A percentile compares a stretch with the other conserved stretches of the same genome.
phyloP scores from a whole-genome alignment of 2,329 filamentous ascomycete genomes.

The Alternaria rosae region DNA sequence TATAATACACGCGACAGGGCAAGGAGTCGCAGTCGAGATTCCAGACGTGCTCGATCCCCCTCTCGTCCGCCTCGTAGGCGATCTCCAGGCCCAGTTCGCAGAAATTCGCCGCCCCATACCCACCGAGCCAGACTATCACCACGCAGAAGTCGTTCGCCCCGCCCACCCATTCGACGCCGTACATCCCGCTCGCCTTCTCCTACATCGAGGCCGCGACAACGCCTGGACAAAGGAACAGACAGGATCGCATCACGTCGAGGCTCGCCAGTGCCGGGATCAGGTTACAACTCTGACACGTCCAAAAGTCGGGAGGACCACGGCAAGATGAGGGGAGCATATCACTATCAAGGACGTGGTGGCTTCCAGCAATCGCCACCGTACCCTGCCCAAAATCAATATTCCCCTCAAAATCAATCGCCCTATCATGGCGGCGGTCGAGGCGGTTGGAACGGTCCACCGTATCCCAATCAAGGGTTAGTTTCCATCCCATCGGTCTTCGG shows the following conservation, averaged over 20 bases:
- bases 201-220: conserved; percentile 19
- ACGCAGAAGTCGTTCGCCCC: conserved; percentile 36
- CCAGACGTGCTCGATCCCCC: conserved; percentile 40
- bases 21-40: conserved; percentile 36
- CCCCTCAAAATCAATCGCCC: conserved; percentile 68
- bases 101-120: conserved; percentile 31
- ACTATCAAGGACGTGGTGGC: conserved; percentile 48
- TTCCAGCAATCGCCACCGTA: conserved; percentile 68
- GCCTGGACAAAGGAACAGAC: conserved; percentile 29
- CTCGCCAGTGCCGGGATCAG: conserved; percentile 40
- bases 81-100: conserved; percentile 35
- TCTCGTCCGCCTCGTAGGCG: conserved; percentile 42
- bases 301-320: conserved; percentile 35
- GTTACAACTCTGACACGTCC: conserved; percentile 41
- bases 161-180: conserved; percentile 30
- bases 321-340: conserved; percentile 49
- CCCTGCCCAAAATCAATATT: conserved; percentile 64
- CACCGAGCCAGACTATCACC: conserved; percentile 28
- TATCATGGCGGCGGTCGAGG: conserved; percentile 63
- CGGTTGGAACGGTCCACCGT: conserved; percentile 58
- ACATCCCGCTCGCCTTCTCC: conserved; percentile 41
- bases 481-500: background rate
- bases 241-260: conserved; percentile 30
- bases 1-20: conserved; percentile 26
- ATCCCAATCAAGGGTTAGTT: conserved; percentile 60